Conservation (phyloP, 2,329 filamentous ascomycete species). For the Truncatella angustata region DNA sequence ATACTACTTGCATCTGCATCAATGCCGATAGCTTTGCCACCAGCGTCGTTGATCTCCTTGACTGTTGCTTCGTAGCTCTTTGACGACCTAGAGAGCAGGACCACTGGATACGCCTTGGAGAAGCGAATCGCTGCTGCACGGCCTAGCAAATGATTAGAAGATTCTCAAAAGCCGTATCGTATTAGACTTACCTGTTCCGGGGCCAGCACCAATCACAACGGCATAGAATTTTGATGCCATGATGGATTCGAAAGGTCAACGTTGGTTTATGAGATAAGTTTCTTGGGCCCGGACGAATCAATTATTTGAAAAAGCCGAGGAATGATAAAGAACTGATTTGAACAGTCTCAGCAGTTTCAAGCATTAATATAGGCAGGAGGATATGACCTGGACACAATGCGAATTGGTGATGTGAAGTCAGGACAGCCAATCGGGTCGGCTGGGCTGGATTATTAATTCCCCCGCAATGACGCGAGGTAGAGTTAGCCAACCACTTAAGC, state of each 20-base stretch:
- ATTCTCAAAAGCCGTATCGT: not conserved
- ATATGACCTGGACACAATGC: not conserved
- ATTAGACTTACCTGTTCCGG: slow-evolving; percentile 51
- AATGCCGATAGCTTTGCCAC: slow-evolving; percentile 70
- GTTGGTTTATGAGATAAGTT: not conserved
- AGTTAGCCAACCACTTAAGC: too few relatives aligned
- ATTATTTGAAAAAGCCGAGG: too few relatives aligned
- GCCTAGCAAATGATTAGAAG: slow-evolving; percentile 28
- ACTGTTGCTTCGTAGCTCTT: slow-evolving; percentile 64
- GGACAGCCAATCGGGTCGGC: not conserved
- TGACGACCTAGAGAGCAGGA: slow-evolving; percentile 66
- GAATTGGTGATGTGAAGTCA: not conserved
- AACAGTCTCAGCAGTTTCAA: too few relatives aligned
- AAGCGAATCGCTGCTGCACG: slow-evolving; percentile 54
- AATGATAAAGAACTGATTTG: too few relatives aligned
- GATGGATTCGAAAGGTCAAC: not conserved
- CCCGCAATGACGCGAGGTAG: slow-evolving; percentile 2
- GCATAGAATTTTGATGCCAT: slow-evolving; percentile 53
- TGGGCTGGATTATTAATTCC: slow-evolving; percentile 4
- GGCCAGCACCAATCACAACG: slow-evolving; percentile 66
- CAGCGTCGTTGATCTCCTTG: slow-evolving; percentile 62
- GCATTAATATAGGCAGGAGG: not conserved
- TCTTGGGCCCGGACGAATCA: too few relatives aligned
- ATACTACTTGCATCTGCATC: slow-evolving; percentile 59
- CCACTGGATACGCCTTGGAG: slow-evolving; percentile 66